These are phyloP conservation scores for Roridomyces roridus DNA, from an alignment of 768 basidiomycete genomes.

Conservation along the genomic window DNA sequence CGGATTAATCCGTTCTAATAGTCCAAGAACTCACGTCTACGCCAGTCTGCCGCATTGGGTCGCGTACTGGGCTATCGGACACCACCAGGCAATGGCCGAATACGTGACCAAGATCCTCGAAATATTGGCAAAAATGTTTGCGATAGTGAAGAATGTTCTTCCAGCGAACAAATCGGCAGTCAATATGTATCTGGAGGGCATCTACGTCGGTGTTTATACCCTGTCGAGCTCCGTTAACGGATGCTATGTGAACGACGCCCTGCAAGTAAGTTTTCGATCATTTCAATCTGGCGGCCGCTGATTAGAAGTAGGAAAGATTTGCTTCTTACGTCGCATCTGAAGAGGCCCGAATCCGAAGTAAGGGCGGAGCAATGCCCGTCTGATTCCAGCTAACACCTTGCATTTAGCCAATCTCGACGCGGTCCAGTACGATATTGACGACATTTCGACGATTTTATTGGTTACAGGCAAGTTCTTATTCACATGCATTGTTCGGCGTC, in stretches of 20 bases:
- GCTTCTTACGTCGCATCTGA: slow-evolving; percentile 7
- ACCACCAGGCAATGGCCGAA: slow-evolving; percentile 1
- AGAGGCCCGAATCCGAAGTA: slow-evolving; percentile 15
- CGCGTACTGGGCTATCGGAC: slow-evolving; percentile 16
- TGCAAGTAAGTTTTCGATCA: not conserved
- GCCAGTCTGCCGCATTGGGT: slow-evolving; percentile 16
- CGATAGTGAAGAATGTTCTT: not conserved
- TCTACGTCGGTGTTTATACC: not conserved
- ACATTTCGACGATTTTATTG: slow-evolving; percentile 4
- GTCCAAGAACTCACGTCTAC: no score
- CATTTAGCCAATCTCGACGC: slow-evolving; percentile 23
- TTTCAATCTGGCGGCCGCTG: not conserved
- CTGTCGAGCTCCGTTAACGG: not conserved
- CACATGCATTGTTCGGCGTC: no score
- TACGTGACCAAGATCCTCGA: slow-evolving; percentile 10
- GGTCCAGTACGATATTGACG: slow-evolving; percentile 18
- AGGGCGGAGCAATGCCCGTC: not conserved
- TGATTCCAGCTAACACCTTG: not conserved
- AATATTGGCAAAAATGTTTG: slow-evolving; percentile 16
- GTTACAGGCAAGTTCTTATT: slow-evolving; percentile 8
- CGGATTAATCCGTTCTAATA: no score
- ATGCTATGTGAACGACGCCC: not conserved
- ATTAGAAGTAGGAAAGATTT: slow-evolving; percentile 11
- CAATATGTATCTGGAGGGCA: slow-evolving; percentile 5
- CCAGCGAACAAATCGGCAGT: slow-evolving; percentile 11